Conservation (phyloP, 1,284 basidiomycete species). For the Amanita bisporigera region DNA sequence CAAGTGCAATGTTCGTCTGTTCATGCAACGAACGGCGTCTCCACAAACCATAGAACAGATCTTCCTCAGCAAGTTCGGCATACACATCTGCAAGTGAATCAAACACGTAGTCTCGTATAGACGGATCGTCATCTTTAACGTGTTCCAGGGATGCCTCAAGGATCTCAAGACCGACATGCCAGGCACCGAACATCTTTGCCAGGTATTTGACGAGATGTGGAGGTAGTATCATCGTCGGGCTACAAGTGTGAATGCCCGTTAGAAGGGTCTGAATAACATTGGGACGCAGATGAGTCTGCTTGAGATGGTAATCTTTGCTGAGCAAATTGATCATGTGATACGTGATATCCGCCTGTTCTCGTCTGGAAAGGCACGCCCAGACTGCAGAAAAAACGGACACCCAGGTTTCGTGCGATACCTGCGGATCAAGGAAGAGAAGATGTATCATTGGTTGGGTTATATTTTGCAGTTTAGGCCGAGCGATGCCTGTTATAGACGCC, state of each 20-base stretch:
- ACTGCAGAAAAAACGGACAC: conserved; percentile 88
- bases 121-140: conserved; percentile 81
- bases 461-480: conserved; percentile 59
- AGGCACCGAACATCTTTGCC: conserved; percentile 95
- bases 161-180: conserved; percentile 92
- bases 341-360: conserved; percentile 90
- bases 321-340: conserved; percentile 91
- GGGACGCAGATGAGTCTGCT: conserved; percentile 89
- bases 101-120: conserved; percentile 83
- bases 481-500: conserved; percentile 45
- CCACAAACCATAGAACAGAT: conserved; percentile 98
- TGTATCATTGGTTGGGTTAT: conserved; percentile 83
- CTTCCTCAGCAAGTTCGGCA: conserved; percentile 95
- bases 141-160: conserved; percentile 80
- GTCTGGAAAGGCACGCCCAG: conserved; percentile 86
- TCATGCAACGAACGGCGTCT: conserved; percentile 85
- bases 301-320: conserved; percentile 93
- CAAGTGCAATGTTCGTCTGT: conserved; percentile 93
- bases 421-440: conserved; percentile 82
- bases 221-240: conserved; percentile 87
- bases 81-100: conserved; percentile 96
- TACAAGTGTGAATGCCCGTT: conserved; percentile 83
- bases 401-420: conserved; percentile 87
- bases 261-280: conserved; percentile 96
- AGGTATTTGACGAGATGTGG: conserved; percentile 97